These are phyloP conservation scores for Neophaeococcomyces aloes DNA, from an alignment of 2,329 filamentous ascomycete genomes.

Conservation along the genomic window DNA sequence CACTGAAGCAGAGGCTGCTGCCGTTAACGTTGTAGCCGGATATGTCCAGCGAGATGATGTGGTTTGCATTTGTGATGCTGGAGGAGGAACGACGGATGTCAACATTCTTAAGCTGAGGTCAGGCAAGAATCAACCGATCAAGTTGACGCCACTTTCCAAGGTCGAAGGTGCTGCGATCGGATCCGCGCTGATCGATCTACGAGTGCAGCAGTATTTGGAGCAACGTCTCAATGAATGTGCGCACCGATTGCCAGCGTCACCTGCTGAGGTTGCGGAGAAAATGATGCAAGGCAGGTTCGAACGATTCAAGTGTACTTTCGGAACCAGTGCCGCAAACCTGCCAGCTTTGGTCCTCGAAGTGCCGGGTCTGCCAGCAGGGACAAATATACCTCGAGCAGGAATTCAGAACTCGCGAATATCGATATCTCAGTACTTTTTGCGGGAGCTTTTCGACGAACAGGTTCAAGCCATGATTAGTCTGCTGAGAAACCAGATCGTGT, in stretches of 20 bases:
- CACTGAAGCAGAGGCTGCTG: slow-evolving; percentile 46
- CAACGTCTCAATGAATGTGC: slow-evolving; percentile 20
- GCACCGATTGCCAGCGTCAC: slow-evolving; percentile 15
- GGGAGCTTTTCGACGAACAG: slow-evolving; percentile 20
- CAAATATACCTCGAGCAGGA: slow-evolving; percentile 21
- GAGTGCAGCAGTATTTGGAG: slow-evolving; percentile 20
- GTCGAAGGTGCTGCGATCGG: slow-evolving; percentile 5
- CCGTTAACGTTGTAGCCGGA: slow-evolving; percentile 37
- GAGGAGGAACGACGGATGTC: slow-evolving; percentile 38
- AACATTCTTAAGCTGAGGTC: slow-evolving; percentile 22
- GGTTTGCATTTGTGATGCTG: slow-evolving; percentile 41
- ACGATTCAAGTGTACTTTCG: slow-evolving; percentile 7
- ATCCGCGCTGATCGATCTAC: slow-evolving; percentile 2
- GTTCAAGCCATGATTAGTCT: slow-evolving; percentile 25
- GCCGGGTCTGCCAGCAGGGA: slow-evolving; percentile 19
- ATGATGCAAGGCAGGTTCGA: slow-evolving; percentile 8
- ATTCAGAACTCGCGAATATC: slow-evolving; percentile 26
- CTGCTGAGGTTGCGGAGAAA: slow-evolving; percentile 11
- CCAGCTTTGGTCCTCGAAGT: slow-evolving; percentile 25
- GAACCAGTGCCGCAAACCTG: slow-evolving; percentile 20
- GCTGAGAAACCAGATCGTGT: slow-evolving; percentile 22
- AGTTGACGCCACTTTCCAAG: slow-evolving; percentile 1
- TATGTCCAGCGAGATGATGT: slow-evolving; percentile 32
- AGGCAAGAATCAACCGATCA: slow-evolving; percentile 9
- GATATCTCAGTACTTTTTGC: slow-evolving; percentile 20